These are phyloP conservation scores for Chlamydomonas sp. DNA, from an alignment of 139 green algal species.

Conservation along the genomic window DNA sequence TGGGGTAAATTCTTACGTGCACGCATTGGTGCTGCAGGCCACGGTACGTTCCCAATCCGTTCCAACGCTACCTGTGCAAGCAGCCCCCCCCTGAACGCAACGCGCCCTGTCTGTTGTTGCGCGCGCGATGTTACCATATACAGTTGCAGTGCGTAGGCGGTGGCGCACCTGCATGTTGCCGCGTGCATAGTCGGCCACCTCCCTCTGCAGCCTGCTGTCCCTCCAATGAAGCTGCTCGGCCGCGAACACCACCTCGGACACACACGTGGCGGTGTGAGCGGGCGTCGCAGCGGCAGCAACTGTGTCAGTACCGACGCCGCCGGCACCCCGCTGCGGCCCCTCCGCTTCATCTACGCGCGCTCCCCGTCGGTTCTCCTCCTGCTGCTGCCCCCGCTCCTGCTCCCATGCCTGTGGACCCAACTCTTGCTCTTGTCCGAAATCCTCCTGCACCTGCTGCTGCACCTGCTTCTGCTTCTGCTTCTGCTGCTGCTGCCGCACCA, in stretches of 20 bases:
- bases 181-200: neutral
- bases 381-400: no score
- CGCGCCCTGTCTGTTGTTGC: neutral
- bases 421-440: no score
- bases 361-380: no score
- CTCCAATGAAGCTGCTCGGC: neutral
- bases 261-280: neutral
- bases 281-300: neutral
- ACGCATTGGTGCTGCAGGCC: neutral
- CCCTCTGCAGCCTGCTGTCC: neutral
- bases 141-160: neutral
- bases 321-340: no score
- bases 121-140: neutral
- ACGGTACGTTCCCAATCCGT: no score
- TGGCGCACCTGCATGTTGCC: neutral
- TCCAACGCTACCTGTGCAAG: no score
- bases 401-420: no score
- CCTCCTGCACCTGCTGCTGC: no score
- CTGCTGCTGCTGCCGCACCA: neutral
- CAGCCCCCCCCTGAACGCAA: neutral
- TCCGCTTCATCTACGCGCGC: no score
- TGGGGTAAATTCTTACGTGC: neutral
- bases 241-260: slow-evolving; percentile 22
- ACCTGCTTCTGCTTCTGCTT: no score
- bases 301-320: no score